phyloP scores from a whole-genome alignment of 306 rosid species.

The Malus asiatica region DNA sequence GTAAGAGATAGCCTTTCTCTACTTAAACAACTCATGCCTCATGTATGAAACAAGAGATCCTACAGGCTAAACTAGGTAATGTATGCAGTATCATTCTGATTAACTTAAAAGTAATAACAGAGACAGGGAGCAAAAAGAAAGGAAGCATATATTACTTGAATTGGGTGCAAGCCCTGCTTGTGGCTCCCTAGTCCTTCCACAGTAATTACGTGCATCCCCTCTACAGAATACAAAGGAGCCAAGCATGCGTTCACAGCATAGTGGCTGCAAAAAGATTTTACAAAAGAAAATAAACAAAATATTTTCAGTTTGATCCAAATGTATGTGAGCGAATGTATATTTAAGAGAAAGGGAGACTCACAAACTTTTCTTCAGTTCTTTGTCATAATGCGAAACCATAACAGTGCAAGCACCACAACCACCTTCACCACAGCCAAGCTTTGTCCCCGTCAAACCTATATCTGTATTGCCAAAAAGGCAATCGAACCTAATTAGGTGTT shows the following conservation, averaged over 20 bases:
- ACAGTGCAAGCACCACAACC: constrained; percentile 99
- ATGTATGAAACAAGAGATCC: neutral
- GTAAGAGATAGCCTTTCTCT: neutral
- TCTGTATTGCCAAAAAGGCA: constrained; percentile 24
- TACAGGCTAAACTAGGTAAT: neutral
- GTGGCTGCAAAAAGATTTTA: constrained; percentile 49
- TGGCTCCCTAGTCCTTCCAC: constrained; percentile 84
- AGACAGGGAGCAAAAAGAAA: neutral
- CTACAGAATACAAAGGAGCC: constrained; percentile 90
- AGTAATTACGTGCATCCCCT: constrained; percentile 94
- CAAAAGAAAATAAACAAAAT: neutral
- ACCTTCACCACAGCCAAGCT: constrained; percentile 97
- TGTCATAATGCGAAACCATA: constrained; percentile 77
- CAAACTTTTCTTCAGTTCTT: constrained; percentile 49
- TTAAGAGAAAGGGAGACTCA: constrained; percentile 37
- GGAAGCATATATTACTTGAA: constrained; percentile 53
- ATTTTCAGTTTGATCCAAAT: constrained; percentile 9
- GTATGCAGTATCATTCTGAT: neutral
- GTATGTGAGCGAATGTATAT: neutral
- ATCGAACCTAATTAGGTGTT: neutral
- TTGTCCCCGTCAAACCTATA: constrained; percentile 77
- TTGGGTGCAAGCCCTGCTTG: constrained; percentile 79
- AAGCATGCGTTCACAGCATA: constrained; percentile 93
- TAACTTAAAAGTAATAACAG: neutral
- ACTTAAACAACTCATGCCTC: neutral